Evolutionary conservation across 1,284 basidiomycete species (phyloP).

Genomic region (Fomitopsis pinicola): DNA sequence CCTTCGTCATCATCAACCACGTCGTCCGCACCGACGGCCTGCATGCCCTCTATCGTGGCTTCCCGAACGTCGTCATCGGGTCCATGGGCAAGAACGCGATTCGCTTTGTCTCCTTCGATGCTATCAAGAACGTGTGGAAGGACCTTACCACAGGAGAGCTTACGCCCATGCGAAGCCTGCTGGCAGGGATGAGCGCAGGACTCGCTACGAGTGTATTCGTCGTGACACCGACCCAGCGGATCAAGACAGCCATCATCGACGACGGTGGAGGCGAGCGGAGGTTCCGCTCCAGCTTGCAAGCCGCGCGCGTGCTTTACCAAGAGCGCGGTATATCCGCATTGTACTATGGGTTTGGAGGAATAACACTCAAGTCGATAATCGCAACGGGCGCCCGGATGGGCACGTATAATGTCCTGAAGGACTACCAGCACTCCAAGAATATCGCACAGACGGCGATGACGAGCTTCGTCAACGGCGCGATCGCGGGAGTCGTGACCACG

Average conservation of each 20-base stretch:
- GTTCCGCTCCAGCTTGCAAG: neutral
- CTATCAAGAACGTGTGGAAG: constrained; percentile 1
- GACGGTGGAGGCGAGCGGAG: neutral
- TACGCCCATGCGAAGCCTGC: neutral
- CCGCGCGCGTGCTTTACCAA: neutral
- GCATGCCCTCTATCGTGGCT: neutral
- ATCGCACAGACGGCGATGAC: neutral
- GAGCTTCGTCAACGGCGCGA: neutral
- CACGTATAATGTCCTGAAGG: constrained; percentile 1
- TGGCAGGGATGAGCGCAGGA: neutral
- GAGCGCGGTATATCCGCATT: neutral
- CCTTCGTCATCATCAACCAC: neutral
- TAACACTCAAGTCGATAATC: neutral
- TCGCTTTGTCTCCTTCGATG: neutral
- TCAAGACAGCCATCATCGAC: constrained; percentile 1
- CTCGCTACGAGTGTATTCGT: neutral
- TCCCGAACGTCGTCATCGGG: neutral
- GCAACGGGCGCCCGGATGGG: neutral
- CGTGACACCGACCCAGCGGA: neutral
- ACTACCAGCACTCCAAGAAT: neutral
- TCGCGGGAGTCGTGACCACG: neutral
- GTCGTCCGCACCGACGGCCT: neutral
- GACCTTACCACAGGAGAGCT: neutral
- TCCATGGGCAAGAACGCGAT: neutral
- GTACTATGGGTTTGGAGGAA: neutral